Percentiles rank a stretch among this genome's conserved stretches.
Evolutionary conservation across 1,139 yeast genomes (phyloP).

Genomic region (Blastobotrys ciferrii): DNA sequence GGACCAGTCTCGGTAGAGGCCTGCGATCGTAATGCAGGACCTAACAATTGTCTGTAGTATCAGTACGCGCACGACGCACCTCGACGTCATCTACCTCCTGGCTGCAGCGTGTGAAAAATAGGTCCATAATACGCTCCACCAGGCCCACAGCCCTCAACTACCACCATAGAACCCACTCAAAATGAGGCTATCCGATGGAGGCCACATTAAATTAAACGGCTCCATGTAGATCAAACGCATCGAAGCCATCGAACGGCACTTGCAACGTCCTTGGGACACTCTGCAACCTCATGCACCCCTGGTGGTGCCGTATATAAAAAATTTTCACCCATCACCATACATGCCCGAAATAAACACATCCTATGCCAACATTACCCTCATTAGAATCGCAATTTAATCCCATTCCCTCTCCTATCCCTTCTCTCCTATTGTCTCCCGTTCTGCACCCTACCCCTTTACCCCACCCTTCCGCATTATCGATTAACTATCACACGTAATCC

Average conservation of each 20-base stretch:
- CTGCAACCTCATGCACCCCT: background rate
- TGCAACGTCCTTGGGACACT: background rate
- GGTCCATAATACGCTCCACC: too few relatives aligned
- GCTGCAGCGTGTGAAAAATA: too few relatives aligned
- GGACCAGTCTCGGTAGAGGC: too few relatives aligned
- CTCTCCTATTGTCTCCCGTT: too few relatives aligned
- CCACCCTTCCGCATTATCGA: background rate
- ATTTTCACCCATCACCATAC: background rate
- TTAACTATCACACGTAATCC: background rate
- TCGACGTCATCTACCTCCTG: background rate
- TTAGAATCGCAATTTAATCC: too few relatives aligned
- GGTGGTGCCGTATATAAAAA: background rate
- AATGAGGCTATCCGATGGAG: background rate
- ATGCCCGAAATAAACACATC: background rate
- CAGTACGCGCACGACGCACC: background rate
- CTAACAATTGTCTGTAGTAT: background rate
- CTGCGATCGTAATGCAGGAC: too few relatives aligned
- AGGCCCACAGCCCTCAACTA: too few relatives aligned
- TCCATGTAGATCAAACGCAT: background rate
- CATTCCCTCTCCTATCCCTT: too few relatives aligned
- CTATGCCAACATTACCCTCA: background rate
- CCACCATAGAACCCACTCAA: background rate
- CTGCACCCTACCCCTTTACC: too few relatives aligned
- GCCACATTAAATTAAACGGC: background rate
- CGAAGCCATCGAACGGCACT: background rate